Percentiles rank a stretch among this genome's conserved stretches.
Conservation (phyloP, 495 filamentous ascomycete genomes). For the Lepraria neglecta region DNA sequence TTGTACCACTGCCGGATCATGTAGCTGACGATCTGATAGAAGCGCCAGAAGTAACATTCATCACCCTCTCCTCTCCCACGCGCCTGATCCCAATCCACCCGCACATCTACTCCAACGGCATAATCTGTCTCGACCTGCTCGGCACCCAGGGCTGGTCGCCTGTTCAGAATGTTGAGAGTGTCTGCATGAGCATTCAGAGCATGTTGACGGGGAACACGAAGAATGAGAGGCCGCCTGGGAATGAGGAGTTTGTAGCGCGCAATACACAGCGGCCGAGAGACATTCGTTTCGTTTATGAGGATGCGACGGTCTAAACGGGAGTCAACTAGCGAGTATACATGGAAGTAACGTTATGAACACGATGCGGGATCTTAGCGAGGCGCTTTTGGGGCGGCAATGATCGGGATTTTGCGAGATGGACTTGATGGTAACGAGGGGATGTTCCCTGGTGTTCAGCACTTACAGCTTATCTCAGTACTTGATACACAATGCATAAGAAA, state of each 20-base stretch:
- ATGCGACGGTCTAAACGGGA: conserved; percentile 62
- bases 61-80: conserved; percentile 47
- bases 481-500: no score
- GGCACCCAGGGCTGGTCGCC: conserved; percentile 86
- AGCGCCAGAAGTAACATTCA: conserved; percentile 89
- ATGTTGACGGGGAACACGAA: conserved; percentile 94
- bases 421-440: no score
- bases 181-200: conserved; percentile 96
- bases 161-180: conserved; percentile 92
- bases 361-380: conserved; percentile 3
- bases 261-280: conserved; percentile 74
- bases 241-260: conserved; percentile 74
- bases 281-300: conserved; percentile 83
- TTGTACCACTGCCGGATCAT: background rate
- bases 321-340: background rate
- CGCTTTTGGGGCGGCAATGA: background rate
- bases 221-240: conserved; percentile 78
- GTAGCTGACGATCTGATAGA: conserved; percentile 43
- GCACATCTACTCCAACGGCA: conserved; percentile 96
- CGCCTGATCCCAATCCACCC: conserved; percentile 90
- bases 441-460: no score
- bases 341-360: background rate
- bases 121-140: conserved; percentile 94
- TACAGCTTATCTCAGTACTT: no score
- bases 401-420: no score